Evolutionary conservation across 2,329 filamentous ascomycete genomes (phyloP), one percentile per base, ranked within the genome.

Genomic region (Fusarium pseudograminearum): DNA sequence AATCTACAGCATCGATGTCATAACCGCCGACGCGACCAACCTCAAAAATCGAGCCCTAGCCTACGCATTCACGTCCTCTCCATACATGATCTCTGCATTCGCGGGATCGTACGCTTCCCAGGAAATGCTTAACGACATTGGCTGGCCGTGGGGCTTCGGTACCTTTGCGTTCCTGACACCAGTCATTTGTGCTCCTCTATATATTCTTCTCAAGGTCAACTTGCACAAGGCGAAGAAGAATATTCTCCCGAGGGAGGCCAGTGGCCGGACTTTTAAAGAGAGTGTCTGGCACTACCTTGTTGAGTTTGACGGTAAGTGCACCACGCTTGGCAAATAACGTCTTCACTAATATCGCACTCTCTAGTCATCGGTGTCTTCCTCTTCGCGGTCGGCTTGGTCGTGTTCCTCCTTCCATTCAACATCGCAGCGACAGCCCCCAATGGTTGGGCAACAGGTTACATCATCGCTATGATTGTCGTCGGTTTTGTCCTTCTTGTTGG

Each of bases 321-420:
- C 4, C 4, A 2, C 1, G 0, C 4, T 5, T 7, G 11, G 1
- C 0, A 28, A 8, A 1, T n/a, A n/a, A n/a, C n/a, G n/a, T n/a
- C n/a, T n/a, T n/a, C n/a, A n/a, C n/a, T n/a, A n/a, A n/a, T n/a
- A n/a, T n/a, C n/a, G n/a, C n/a, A n/a, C n/a, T n/a, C n/a, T n/a
- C n/a, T n/a, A 80, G 77, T 84, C 3, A 66, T 86, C 2, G 89
- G 89, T 0, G 83, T 90, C 15, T 59, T 90, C 26, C 77, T 91
- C 5, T 84, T 91, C 67, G 82, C 84, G 5, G 80, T 78, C 6
- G 89, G 88, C 4, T 81, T 90, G 16, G 81, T 84, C 2, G 75
- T 90, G 9, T 89, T 92, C 73, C 78, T 92, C 7, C 83, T 93
- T 0, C 90, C 90, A 0, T 88, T 93, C 73, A 90, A 83, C 3